phyloP scores from a whole-genome alignment of 202 grass and related monocot genomes.

The Musa balbisiana region DNA sequence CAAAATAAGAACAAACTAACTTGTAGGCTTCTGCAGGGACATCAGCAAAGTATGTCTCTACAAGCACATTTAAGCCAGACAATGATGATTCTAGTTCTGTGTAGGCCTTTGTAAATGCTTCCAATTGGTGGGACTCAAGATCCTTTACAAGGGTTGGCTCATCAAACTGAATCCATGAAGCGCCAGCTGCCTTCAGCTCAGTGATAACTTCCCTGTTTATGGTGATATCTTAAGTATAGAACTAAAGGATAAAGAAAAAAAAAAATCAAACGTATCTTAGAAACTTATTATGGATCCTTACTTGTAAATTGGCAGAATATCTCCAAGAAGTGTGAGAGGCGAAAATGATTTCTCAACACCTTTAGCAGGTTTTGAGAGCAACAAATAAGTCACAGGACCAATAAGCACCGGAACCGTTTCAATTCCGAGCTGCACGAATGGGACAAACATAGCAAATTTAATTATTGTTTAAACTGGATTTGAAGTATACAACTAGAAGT shows the following conservation, averaged over 20 bases:
- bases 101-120: slow-evolving; percentile 64
- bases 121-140: slow-evolving; percentile 69
- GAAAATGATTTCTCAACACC: slow-evolving; percentile 83
- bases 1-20: slow-evolving; percentile 27
- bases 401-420: slow-evolving; percentile 80
- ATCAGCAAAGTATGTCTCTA: slow-evolving; percentile 92
- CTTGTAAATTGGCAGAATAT: slow-evolving; percentile 84
- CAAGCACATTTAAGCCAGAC: slow-evolving; percentile 74
- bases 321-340: slow-evolving; percentile 65
- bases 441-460: neutral
- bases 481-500: too few relatives aligned
- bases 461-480: neutral
- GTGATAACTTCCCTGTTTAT: slow-evolving; percentile 66
- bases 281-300: slow-evolving; percentile 36
- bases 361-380: slow-evolving; percentile 91
- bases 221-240: neutral
- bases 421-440: slow-evolving; percentile 52
- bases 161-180: slow-evolving; percentile 93
- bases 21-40: slow-evolving; percentile 81
- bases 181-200: slow-evolving; percentile 80
- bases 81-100: slow-evolving; percentile 54
- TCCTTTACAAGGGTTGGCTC: slow-evolving; percentile 80
- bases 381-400: slow-evolving; percentile 89
- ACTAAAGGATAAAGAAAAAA: neutral
- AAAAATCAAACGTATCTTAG: neutral